Conservation (phyloP, 306 rosid genomes). For the Styphnolobium japonicum region DNA sequence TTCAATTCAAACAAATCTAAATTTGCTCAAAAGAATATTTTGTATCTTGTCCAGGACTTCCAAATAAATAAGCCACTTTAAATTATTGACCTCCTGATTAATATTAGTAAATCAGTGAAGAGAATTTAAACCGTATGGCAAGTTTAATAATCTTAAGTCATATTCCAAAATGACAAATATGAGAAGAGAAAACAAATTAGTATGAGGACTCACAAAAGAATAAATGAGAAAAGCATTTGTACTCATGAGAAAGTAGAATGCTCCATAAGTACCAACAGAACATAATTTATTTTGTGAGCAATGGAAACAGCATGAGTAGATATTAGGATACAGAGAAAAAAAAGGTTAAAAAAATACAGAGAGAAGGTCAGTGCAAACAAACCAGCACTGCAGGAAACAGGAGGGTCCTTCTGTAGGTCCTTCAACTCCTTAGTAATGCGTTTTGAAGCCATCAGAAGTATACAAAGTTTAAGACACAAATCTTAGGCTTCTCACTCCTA, state of each 20-base stretch:
- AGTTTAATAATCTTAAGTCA: not conserved
- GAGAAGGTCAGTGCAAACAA: conserved; percentile 17
- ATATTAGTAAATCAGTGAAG: not conserved
- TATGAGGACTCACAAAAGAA: not conserved
- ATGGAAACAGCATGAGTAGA: not conserved
- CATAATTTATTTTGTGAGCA: not conserved
- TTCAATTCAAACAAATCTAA: not conserved
- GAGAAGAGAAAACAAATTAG: not conserved
- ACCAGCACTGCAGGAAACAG: conserved; percentile 73
- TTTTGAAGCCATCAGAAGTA: conserved; percentile 52
- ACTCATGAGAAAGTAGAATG: not conserved
- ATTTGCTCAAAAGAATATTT: not conserved
- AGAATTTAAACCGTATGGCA: not conserved
- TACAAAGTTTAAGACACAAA: not conserved
- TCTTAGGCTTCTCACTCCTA: not conserved
- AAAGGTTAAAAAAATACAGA: not conserved
- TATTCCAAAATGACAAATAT: not conserved
- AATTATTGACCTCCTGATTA: not conserved
- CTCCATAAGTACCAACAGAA: not conserved
- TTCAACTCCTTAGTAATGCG: conserved; percentile 70
- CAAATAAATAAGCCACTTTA: not conserved
- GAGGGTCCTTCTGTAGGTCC: conserved; percentile 70
- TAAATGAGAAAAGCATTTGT: not conserved
- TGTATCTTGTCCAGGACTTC: not conserved
- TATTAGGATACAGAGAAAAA: not conserved